Base-by-base conservation (phyloP, 768 basidiomycete species). In the Hebeloma cylindrosporum region DNA sequence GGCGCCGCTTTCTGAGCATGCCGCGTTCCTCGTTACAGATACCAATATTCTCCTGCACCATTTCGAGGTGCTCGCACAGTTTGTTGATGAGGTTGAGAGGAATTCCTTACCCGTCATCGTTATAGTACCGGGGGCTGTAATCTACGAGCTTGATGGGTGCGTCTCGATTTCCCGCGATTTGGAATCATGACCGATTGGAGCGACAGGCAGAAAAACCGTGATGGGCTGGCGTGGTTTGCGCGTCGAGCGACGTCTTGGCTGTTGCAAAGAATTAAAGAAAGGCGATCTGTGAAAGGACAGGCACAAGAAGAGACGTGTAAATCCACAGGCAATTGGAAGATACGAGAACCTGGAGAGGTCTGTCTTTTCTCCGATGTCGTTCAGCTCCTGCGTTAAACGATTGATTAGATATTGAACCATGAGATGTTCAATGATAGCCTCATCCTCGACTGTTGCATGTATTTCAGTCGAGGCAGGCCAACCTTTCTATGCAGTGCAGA, bases 11-110 rank as follows among this genome's bases (percentile, higher is more conserved):
- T 64, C 66, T 5, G 74, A 74, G 52, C 64, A 53, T 45, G 58
- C 67, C 26, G 65, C 68, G 13, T 77, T 75, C 52, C 56, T 91
- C 39, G 77, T 92, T 11, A 59, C 89, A 23, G 89, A 93, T 58
- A 92, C 89, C 21, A 93, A 92, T 53, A 77, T 91, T 49, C 68
- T 93, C 20, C 63, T 88, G 53, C 79, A 82, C 57, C 72, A 81
- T 48, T 75, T 89, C 47, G 79, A 81, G 42, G 71, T 78, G 28
- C 62, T 91, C 48, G 72, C 78, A 48, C 72, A 75, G 34, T 86
- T 91, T 56, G 78, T 83, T 31, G 68, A 72, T 8, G 83, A 86
- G 58, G 68, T 81, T 26, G 81, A 83, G 56, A 66, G 60, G 18
- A 60, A 65, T 16, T 48, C 47, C 5, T 57, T 79, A n/a, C 75